Evolutionary conservation across 441 rosid species (phyloP), one percentile per base, ranked within the genome.

Genomic region (Gossypium davidsonii): DNA sequence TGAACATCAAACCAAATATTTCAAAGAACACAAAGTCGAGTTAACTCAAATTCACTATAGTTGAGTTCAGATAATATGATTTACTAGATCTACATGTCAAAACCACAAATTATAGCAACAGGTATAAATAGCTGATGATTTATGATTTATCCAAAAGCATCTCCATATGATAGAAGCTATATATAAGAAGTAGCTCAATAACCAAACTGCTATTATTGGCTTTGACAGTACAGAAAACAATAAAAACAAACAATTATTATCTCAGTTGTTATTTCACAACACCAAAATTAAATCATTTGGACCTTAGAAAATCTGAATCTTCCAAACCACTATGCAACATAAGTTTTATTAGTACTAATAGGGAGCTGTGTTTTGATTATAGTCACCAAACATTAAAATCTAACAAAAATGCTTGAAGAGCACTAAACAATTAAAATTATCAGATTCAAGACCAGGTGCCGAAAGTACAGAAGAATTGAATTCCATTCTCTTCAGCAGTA

Each of bases 301-400:
- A 64, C 55, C 67, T 31, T 61, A 61, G 20, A 28, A 64, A 64
- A 64, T 64, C 51, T 42, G 44, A 42, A 63, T 18, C 2, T 63
- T 18, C 52, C 68, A 8, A 39, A n/a, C 12, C 68, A 63, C 28
- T 10, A 37, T 49, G 28, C 68, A 39, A 4, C 15, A 63, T 39
- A 39, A 63, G 26, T 15, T 61, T 31, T n/a, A 31, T 15, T 31
- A 15, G 10, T 14, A 59, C 8, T 62, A 37, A 17, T 1, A 21
- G 14, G 48, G 8, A 17, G 52, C 17, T 63, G 10, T 34, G 6
- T 61, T 61, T 31, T 14, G 46, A 31, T 34, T n/a, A 15, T n/a
- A 61, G 8, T 63, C 68, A 63, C 28, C 52, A 39, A 63, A 63
- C 10, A 63, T 18, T 63, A 18, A 39, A 63, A 39, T 10, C 52